These are phyloP conservation scores for Claviceps maximensis DNA, from an alignment of 2,329 filamentous ascomycete genomes.

Conservation along the genomic window DNA sequence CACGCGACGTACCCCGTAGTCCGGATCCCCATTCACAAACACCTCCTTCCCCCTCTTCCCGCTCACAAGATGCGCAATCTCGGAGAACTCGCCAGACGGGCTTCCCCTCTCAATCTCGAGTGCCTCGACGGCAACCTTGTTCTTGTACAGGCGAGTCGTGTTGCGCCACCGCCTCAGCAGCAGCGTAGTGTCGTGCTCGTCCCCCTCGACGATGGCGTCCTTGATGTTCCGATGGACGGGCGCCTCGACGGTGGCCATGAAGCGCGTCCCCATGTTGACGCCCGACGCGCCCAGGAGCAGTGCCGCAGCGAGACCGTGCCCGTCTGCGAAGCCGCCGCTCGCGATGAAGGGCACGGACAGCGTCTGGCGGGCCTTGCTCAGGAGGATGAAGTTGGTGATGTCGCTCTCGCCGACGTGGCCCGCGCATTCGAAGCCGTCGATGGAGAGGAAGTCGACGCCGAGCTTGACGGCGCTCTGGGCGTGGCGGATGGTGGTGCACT, in stretches of 20 bases:
- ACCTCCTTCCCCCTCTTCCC: slow-evolving; percentile 85
- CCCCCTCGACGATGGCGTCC: slow-evolving; percentile 73
- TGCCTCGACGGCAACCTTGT: slow-evolving; percentile 73
- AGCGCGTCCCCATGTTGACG: slow-evolving; percentile 96
- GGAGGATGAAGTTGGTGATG: slow-evolving; percentile 81
- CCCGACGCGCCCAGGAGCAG: slow-evolving; percentile 82
- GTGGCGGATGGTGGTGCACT: slow-evolving; percentile 93
- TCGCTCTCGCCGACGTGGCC: slow-evolving; percentile 78
- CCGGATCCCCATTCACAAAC: slow-evolving; percentile 80
- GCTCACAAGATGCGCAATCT: slow-evolving; percentile 76
- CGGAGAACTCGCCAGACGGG: slow-evolving; percentile 72
- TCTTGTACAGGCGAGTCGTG: slow-evolving; percentile 76
- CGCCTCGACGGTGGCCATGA: slow-evolving; percentile 91
- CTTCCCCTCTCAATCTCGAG: slow-evolving; percentile 75
- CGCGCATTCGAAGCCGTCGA: slow-evolving; percentile 96
- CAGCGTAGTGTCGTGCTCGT: slow-evolving; percentile 84
- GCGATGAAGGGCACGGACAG: slow-evolving; percentile 87
- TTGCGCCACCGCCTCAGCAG: slow-evolving; percentile 87
- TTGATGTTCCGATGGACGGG: slow-evolving; percentile 93
- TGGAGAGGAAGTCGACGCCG: slow-evolving; percentile 90
- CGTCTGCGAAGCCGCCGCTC: slow-evolving; percentile 89
- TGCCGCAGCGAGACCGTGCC: slow-evolving; percentile 82
- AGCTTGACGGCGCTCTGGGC: slow-evolving; percentile 84
- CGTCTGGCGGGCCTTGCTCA: slow-evolving; percentile 71
- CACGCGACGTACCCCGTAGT: slow-evolving; percentile 60